A percentile compares a stretch with the other conserved stretches of the same genome.
Conservation (phyloP, 768 basidiomycete genomes). For the Suillus spraguei region DNA sequence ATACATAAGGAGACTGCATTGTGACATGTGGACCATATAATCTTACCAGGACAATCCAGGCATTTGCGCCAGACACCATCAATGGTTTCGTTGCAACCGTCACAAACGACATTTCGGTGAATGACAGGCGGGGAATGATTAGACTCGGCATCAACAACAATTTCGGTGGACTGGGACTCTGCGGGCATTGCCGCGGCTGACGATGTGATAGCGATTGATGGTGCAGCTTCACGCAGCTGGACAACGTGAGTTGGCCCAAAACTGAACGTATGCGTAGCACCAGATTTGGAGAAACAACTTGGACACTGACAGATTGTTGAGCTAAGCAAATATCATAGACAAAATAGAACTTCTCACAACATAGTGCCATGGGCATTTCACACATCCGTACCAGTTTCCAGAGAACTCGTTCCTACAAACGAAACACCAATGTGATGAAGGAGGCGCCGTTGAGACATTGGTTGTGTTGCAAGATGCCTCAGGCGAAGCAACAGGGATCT, state of each 20-base stretch:
- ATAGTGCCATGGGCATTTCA: conserved; percentile 34
- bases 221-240: conserved; percentile 17
- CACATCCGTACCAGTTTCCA: conserved; percentile 33
- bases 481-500: not conserved
- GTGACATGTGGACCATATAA: not conserved
- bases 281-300: conserved; percentile 31
- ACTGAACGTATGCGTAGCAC: conserved; percentile 30
- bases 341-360: conserved; percentile 24
- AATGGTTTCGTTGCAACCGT: conserved; percentile 58
- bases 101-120: conserved; percentile 66
- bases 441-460: not conserved
- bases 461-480: not conserved
- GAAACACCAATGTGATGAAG: conserved; percentile 30
- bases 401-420: conserved; percentile 29
- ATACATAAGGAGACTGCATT: not conserved
- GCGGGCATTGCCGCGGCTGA: not conserved
- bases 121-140: conserved; percentile 25
- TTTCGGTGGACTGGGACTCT: not conserved
- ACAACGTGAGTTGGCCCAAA: conserved; percentile 34
- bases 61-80: conserved; percentile 80
- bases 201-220: not conserved
- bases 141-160: not conserved
- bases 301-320: conserved; percentile 27
- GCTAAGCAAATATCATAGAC: not conserved
- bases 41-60: conserved; percentile 69